Conservation (phyloP, 805 yeast species). For the Wickerhamiella sergipiensis region DNA sequence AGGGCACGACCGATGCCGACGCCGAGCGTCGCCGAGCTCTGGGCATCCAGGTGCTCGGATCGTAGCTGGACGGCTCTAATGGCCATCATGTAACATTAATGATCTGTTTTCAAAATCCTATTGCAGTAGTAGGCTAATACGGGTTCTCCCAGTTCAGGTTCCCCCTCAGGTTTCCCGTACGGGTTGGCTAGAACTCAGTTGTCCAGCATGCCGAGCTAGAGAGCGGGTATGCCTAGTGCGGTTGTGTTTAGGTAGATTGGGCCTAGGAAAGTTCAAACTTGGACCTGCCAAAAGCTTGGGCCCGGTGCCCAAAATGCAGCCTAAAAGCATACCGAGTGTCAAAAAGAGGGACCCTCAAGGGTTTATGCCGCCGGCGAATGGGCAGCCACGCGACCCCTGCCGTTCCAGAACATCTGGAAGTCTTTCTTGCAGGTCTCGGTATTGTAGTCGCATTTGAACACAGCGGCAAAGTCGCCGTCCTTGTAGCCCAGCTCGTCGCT, state of each 20-base stretch:
- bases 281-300: not conserved
- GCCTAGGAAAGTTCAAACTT: not conserved
- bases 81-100: not conserved
- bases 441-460: constrained; percentile 24
- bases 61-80: not conserved
- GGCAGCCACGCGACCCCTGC: constrained; percentile 14
- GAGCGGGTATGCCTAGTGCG: too few species aligned
- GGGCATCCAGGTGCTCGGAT: not conserved
- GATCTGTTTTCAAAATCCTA: not conserved
- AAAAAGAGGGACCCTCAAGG: too few species aligned
- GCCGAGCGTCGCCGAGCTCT: constrained; percentile 3
- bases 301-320: not conserved
- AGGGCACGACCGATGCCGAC: not conserved
- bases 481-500: constrained; percentile 18
- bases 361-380: not conserved
- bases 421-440: constrained; percentile 19
- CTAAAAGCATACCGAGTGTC: too few species aligned
- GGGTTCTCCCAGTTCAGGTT: too few species aligned
- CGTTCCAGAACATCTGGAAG: constrained; percentile 20
- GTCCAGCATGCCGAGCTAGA: too few species aligned
- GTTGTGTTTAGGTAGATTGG: not conserved
- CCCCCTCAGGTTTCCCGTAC: too few species aligned
- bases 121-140: too few species aligned
- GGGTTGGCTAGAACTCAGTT: not conserved
- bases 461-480: constrained; percentile 23